Percentiles rank a stretch among this genome's conserved stretches.
phyloP scores from a whole-genome alignment of 2,329 filamentous ascomycete species.

The Trichoderma aggressivum region DNA sequence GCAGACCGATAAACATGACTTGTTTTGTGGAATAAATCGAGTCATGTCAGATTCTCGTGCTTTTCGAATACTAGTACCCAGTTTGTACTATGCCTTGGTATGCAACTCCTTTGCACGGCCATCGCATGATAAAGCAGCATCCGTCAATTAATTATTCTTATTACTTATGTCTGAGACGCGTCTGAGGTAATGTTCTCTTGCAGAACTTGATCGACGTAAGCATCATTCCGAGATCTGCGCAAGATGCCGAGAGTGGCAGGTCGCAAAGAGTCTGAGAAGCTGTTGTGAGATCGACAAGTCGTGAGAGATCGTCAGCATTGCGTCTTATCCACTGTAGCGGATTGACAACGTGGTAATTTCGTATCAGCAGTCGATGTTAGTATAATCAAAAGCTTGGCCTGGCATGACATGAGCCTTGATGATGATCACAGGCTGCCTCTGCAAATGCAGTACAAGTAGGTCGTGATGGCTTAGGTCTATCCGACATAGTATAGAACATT shows the following conservation, averaged over 20 bases:
- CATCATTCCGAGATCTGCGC: neutral
- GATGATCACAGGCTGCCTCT: neutral
- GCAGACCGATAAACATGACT: neutral
- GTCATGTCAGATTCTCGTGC: neutral
- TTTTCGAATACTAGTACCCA: neutral
- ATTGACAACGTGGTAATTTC: neutral
- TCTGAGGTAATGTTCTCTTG: neutral
- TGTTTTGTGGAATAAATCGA: neutral
- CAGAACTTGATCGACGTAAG: slow-evolving; percentile 11
- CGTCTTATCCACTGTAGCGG: neutral
- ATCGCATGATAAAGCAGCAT: neutral
- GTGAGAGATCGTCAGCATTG: neutral
- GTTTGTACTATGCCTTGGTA: neutral
- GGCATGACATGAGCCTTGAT: neutral
- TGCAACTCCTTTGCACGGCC: neutral
- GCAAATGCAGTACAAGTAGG: neutral
- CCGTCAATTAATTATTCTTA: neutral
- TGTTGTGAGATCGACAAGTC: neutral
- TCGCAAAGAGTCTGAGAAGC: neutral
- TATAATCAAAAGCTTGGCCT: neutral
- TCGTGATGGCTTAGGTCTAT: neutral
- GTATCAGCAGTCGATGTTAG: neutral
- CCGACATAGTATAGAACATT: neutral
- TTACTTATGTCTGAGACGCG: neutral
- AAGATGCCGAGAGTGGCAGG: slow-evolving; percentile 2